Evolutionary conservation across 1,139 yeast species (phyloP), one percentile per base, ranked within the genome.

Genomic region (Kodamaea sp.): DNA sequence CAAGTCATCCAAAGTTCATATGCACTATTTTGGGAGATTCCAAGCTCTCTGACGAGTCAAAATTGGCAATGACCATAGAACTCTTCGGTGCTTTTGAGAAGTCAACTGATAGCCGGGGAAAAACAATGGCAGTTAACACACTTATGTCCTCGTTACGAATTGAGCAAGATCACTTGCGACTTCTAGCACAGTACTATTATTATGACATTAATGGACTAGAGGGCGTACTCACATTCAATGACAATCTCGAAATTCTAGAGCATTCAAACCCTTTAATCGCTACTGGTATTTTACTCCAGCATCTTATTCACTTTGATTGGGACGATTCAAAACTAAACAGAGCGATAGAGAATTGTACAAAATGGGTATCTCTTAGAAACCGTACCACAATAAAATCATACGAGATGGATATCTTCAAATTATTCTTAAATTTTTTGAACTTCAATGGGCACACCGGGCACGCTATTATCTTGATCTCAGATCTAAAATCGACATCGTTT

Each of bases 371-470:
- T 18, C 21, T 18, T 6, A 18, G 9, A 18, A 18, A 18, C 9
- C 8, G 21, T n/a, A n/a, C n/a, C n/a, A n/a, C n/a, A n/a, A 5
- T 13, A 15, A 22, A 26, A 13, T 21, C 11, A 11, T n/a, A 16
- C 40, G 78, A 74, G 40, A 22, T 42, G 5, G 54, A 54, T 3
- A 63, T 73, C 26, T 33, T 70, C 5, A 50, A 47, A 22, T 44
- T 46, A 9, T 36, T 73, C 10, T 41, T 70, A 3, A 48, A 47
- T 4, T 73, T 63, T 44, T 52, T 75, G 39, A 56, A 53, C 29
- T 68, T 60, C 33, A 64, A 66, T 42, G 61, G 63, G 11, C 55
- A 65, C 26, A 53, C 63, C 31, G 65, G 63, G 14, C 37, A 55
- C 6, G 30, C 58, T 4, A 41, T 57, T 8, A 35, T 44, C 3